A percentile compares a stretch with the other conserved stretches of the same genome.
Evolutionary conservation across 169 alveolate species (phyloP).

Genomic region (Babesia caballi): DNA sequence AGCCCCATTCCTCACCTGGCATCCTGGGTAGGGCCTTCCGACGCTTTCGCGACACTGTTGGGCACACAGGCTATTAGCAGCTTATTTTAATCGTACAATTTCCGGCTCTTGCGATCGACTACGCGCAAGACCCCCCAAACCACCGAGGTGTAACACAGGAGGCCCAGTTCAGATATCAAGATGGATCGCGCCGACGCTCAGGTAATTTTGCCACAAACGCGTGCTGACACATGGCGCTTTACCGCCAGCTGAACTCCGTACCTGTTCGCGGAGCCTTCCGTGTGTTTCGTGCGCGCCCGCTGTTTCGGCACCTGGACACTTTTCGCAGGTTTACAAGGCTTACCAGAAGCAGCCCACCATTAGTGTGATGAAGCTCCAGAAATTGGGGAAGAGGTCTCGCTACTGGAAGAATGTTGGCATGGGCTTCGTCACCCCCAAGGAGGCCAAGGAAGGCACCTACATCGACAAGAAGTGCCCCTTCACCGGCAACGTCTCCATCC

Average conservation of each 20-base stretch:
- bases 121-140: no score
- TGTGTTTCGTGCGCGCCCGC: neutral
- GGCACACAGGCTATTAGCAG: no score
- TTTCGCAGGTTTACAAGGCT: slow-evolving; percentile 56
- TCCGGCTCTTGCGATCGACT: no score
- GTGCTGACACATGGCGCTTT: neutral
- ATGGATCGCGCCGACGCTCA: slow-evolving; percentile 63
- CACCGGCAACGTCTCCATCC: slow-evolving; percentile 97
- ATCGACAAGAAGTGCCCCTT: slow-evolving; percentile 99
- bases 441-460: slow-evolving; percentile 97
- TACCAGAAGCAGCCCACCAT: slow-evolving; percentile 67
- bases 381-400: slow-evolving; percentile 80
- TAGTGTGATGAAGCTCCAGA: slow-evolving; percentile 50
- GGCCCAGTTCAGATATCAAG: neutral
- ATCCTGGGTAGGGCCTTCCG: neutral
- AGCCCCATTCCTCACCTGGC: slow-evolving; percentile 9
- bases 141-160: no score
- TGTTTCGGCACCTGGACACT: neutral
- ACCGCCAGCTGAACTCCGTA: neutral
- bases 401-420: slow-evolving; percentile 96
- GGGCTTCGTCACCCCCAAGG: slow-evolving; percentile 97
- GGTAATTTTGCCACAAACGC: neutral
- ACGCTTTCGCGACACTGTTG: no score
- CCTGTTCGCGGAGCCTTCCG: neutral
- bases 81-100: no score